These are phyloP conservation scores for Hondaea fermentalgiana DNA, from an alignment of 108 stramenopile species.

Conservation along the genomic window DNA sequence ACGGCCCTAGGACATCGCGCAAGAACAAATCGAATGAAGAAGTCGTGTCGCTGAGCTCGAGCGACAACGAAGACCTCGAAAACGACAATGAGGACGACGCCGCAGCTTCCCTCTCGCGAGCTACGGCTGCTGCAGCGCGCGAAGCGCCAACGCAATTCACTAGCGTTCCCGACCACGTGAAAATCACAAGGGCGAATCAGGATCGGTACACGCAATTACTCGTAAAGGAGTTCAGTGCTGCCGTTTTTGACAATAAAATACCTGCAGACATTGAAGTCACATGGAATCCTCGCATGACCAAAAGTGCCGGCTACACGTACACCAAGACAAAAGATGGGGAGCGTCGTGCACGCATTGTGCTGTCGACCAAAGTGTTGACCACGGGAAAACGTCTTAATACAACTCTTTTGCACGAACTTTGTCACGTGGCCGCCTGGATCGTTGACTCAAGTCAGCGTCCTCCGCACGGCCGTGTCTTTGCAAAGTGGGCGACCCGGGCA, in stretches of 20 bases:
- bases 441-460: constrained; percentile 70
- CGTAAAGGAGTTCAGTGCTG: neutral
- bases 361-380: constrained; percentile 77
- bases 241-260: neutral
- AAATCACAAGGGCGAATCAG: neutral
- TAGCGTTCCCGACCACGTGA: neutral
- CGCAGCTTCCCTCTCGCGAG: neutral
- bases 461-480: constrained; percentile 66
- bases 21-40: neutral
- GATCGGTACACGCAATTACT: neutral
- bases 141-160: neutral
- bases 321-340: neutral
- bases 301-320: constrained; percentile 61
- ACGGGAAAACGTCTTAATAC: constrained; percentile 56
- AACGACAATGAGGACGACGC: neutral
- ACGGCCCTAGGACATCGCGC: neutral
- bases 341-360: constrained; percentile 61
- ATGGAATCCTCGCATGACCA: constrained; percentile 70
- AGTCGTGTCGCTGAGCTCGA: neutral
- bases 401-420: constrained; percentile 84
- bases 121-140: neutral
- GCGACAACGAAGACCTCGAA: neutral
- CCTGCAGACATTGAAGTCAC: constrained; percentile 8
- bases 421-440: constrained; percentile 86
- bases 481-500: constrained; percentile 71